Percentiles rank a stretch among this genome's conserved stretches.
These are phyloP conservation scores for Leucogyrophana mollusca DNA, from an alignment of 768 basidiomycete species.

Conservation along the genomic window DNA sequence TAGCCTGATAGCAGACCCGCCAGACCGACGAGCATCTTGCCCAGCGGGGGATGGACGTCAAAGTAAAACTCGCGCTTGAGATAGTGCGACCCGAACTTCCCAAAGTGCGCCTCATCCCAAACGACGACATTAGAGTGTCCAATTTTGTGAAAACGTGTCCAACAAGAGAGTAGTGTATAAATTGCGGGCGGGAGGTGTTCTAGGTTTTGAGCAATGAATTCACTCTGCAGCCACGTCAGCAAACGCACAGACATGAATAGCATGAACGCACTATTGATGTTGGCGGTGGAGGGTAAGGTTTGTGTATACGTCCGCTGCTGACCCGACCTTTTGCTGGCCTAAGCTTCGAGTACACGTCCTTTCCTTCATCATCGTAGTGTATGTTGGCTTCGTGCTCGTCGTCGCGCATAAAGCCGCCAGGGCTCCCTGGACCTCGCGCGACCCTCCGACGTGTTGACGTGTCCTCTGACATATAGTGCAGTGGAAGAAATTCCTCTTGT, in stretches of 20 bases:
- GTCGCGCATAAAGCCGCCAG: conserved; percentile 27
- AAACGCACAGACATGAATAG: conserved; percentile 4
- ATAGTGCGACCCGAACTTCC: conserved; percentile 98
- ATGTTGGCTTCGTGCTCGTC: conserved; percentile 25
- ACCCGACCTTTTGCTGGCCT: conserved; percentile 38
- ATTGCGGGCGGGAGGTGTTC: conserved; percentile 76
- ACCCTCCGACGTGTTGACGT: conserved; percentile 46
- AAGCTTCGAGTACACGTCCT: conserved; percentile 59
- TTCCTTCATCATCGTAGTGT: conserved; percentile 61
- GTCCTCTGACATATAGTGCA: conserved; percentile 54
- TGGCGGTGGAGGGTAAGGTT: conserved; percentile 60
- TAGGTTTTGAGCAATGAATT: conserved; percentile 77
- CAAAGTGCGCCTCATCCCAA: conserved; percentile 99
- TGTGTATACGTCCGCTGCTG: conserved; percentile 61
- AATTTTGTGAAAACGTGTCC: conserved; percentile 93
- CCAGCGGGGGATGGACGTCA: conserved; percentile 97
- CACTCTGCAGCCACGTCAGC: conserved; percentile 43
- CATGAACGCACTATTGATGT: conserved; percentile 53
- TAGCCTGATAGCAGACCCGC: conserved; percentile 91
- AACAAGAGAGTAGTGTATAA: conserved; percentile 93
- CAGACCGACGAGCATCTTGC: conserved; percentile 98
- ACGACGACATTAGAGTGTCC: conserved; percentile 84
- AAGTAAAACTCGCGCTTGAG: conserved; percentile 99
- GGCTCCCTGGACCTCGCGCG: conserved; percentile 32
- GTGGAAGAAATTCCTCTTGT: conserved; percentile 44